Percentiles rank a stretch among this genome's conserved stretches.
Evolutionary conservation across 257 asterid species (phyloP).

Genomic region (Perilla frutescens): DNA sequence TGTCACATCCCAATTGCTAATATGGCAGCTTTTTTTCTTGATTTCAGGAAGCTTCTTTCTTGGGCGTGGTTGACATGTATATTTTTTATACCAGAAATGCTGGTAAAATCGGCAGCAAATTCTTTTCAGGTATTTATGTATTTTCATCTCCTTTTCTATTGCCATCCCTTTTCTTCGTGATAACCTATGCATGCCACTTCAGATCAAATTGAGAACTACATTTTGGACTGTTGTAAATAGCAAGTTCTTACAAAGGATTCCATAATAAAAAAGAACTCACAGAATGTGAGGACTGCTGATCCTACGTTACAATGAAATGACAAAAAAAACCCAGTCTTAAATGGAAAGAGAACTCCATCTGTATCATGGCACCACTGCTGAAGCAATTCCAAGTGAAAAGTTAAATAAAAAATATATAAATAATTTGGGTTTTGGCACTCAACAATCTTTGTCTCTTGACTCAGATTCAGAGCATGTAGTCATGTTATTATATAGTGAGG

Average conservation of each 20-base stretch:
- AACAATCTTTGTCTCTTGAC: neutral
- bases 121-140: conserved; percentile 59
- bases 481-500: neutral
- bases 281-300: conserved; percentile 12
- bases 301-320: conserved; percentile 10
- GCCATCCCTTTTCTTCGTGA: neutral
- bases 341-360: conserved; percentile 16
- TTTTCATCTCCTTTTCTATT: conserved; percentile 21
- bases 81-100: conserved; percentile 92
- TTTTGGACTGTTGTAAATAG: conserved; percentile 1
- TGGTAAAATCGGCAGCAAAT: conserved; percentile 72
- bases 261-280: conserved; percentile 12
- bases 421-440: neutral
- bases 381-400: conserved; percentile 17
- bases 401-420: neutral
- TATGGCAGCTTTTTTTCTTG: conserved; percentile 31
- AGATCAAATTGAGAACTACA: conserved; percentile 6
- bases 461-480: neutral
- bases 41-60: conserved; percentile 94
- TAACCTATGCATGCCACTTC: conserved; percentile 20
- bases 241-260: conserved; percentile 15
- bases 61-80: conserved; percentile 99
- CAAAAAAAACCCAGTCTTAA: conserved; percentile 4
- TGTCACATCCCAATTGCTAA: conserved; percentile 25
- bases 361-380: conserved; percentile 12